Conservation (phyloP, 805 yeast species). For the Zygosaccharomyces bailii region DNA sequence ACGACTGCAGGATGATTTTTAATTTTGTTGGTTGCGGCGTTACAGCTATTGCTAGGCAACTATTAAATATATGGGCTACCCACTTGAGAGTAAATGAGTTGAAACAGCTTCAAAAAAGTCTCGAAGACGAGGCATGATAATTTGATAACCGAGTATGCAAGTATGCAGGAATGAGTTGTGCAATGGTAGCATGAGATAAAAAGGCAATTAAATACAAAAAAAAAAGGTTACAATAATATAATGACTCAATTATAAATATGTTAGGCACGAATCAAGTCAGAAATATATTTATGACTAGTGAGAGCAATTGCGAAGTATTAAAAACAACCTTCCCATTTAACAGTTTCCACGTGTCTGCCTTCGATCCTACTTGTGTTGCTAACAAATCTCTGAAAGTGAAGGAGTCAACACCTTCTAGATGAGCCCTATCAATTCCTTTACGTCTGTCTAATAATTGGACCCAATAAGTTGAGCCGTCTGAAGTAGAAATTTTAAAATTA, state of each 20-base stretch:
- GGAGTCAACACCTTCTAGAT: conserved; percentile 38
- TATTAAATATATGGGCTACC: conserved; percentile 17
- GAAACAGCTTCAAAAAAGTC: conserved; percentile 13
- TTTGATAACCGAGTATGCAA: background rate
- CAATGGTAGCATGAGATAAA: too few species aligned
- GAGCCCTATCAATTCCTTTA: conserved; percentile 26
- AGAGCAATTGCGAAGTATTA: conserved; percentile 63
- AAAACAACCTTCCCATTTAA: conserved; percentile 68
- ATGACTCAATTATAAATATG: background rate
- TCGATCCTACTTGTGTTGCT: conserved; percentile 66
- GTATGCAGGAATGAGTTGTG: background rate
- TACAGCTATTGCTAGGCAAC: conserved; percentile 19
- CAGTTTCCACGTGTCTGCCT: conserved; percentile 47
- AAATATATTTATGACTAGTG: conserved; percentile 71
- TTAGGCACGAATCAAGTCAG: conserved; percentile 9
- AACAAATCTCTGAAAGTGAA: conserved; percentile 70
- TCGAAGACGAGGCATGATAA: conserved; percentile 5
- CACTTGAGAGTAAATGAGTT: conserved; percentile 24
- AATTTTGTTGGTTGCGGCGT: conserved; percentile 28
- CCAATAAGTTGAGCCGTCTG: conserved; percentile 65
- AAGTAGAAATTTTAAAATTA: conserved; percentile 69
- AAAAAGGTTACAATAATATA: background rate
- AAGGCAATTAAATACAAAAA: too few species aligned
- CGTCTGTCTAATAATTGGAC: conserved; percentile 49
- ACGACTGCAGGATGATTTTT: conserved; percentile 25